Conservation (phyloP, 2,329 filamentous ascomycete genomes). For the Colletotrichum magnum region DNA sequence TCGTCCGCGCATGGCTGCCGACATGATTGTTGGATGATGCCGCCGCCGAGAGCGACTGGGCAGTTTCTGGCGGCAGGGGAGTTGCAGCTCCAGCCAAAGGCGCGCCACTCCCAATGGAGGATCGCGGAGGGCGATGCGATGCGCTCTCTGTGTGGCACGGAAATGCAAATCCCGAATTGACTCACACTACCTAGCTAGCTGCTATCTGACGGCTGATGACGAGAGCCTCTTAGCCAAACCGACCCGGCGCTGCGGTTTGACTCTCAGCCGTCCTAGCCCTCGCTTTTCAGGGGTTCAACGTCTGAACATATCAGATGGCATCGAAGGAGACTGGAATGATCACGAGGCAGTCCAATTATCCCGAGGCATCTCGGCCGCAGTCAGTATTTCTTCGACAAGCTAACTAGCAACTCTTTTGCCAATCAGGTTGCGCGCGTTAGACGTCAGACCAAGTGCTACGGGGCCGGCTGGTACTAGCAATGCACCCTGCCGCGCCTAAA, state of each 20-base stretch:
- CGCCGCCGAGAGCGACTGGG: conserved; percentile 16
- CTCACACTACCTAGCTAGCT: neutral
- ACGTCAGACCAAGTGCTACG: conserved; percentile 30
- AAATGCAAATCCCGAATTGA: conserved; percentile 9
- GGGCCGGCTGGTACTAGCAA: conserved; percentile 16
- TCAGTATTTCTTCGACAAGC: too few species aligned
- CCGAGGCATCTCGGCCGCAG: too few species aligned
- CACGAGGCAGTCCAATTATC: too few species aligned
- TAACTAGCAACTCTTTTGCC: conserved; percentile 4
- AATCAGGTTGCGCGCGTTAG: conserved; percentile 23
- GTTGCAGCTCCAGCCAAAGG: conserved; percentile 5
- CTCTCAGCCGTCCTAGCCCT: neutral
- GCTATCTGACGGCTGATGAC: too few species aligned
- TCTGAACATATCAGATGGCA: conserved; percentile 3
- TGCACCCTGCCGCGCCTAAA: conserved; percentile 28
- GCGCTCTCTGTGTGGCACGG: conserved; percentile 1
- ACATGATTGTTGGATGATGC: conserved; percentile 20
- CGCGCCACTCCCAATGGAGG: neutral
- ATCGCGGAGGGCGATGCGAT: neutral
- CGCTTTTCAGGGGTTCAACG: neutral
- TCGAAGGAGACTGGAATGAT: neutral
- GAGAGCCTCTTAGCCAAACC: neutral
- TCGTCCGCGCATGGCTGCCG: conserved; percentile 1
- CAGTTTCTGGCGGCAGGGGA: neutral
- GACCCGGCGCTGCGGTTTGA: conserved; percentile 6